A percentile compares a stretch with the other conserved stretches of the same genome.
These are phyloP conservation scores for Grosmannia serpens DNA, from an alignment of 2,329 filamentous ascomycete genomes.

Conservation along the genomic window DNA sequence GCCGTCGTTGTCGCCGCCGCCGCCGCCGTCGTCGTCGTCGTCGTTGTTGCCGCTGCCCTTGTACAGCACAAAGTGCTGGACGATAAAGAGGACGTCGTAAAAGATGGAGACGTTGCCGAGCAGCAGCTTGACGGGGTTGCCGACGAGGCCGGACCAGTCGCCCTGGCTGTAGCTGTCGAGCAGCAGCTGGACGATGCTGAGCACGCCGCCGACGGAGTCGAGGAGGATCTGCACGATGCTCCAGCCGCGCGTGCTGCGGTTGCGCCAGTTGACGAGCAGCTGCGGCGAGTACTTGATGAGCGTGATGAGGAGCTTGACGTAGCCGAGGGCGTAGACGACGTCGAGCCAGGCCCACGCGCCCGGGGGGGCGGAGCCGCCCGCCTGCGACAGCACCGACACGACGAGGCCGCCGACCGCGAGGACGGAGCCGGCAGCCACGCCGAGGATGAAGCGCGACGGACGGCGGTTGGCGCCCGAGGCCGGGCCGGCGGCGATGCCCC, in stretches of 20 bases:
- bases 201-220: constrained; percentile 68
- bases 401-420: constrained; percentile 43
- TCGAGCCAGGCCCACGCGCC: constrained; percentile 52
- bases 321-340: constrained; percentile 59
- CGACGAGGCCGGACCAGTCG: constrained; percentile 84
- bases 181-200: constrained; percentile 70
- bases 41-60: constrained; percentile 18
- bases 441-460: constrained; percentile 50
- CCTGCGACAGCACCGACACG: constrained; percentile 24
- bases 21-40: neutral
- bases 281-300: constrained; percentile 90
- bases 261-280: constrained; percentile 69
- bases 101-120: constrained; percentile 75
- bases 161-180: constrained; percentile 76
- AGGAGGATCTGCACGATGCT: constrained; percentile 74
- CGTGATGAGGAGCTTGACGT: constrained; percentile 81
- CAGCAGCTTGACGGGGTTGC: constrained; percentile 83
- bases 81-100: constrained; percentile 78
- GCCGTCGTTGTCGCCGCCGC: neutral
- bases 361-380: constrained; percentile 16
- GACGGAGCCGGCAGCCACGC: constrained; percentile 58
- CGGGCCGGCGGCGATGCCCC: constrained; percentile 50
- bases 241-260: constrained; percentile 80
- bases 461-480: constrained; percentile 31
- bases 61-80: constrained; percentile 83